Percentiles rank a stretch among this genome's conserved stretches.
Evolutionary conservation across 2,329 filamentous ascomycete genomes (phyloP).

Genomic region (Arthrobotrys conoides): DNA sequence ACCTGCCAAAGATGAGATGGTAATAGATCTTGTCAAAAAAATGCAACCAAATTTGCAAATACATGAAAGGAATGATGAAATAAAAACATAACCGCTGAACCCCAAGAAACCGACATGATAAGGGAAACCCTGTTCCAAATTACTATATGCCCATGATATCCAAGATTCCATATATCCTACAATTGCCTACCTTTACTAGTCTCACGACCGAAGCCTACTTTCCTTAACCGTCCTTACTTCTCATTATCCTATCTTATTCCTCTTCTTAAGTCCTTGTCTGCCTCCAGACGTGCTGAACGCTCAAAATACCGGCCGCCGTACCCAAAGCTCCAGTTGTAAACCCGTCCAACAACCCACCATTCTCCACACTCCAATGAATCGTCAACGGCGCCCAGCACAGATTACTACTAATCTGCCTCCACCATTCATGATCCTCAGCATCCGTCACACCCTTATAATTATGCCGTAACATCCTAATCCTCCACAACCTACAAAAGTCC

Average conservation of each 20-base stretch:
- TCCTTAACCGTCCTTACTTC: neutral
- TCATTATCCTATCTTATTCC: neutral
- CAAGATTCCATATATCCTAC: slow-evolving; percentile 41
- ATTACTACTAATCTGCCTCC: slow-evolving; percentile 78
- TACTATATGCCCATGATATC: slow-evolving; percentile 29
- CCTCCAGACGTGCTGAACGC: slow-evolving; percentile 69
- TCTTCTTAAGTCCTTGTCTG: slow-evolving; percentile 65
- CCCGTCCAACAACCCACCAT: slow-evolving; percentile 74
- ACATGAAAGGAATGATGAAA: slow-evolving; percentile 23
- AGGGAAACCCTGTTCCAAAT: slow-evolving; percentile 26
- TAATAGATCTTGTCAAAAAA: slow-evolving; percentile 3
- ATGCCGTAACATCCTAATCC: slow-evolving; percentile 64
- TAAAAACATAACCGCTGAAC: slow-evolving; percentile 44
- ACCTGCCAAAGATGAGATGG: slow-evolving; percentile 26
- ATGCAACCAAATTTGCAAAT: slow-evolving; percentile 18
- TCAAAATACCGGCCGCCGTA: slow-evolving; percentile 69
- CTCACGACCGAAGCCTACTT: neutral
- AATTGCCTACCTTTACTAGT: slow-evolving; percentile 3
- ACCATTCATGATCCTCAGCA: slow-evolving; percentile 73
- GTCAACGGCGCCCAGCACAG: slow-evolving; percentile 85
- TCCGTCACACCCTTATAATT: slow-evolving; percentile 63
- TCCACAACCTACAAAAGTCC: slow-evolving; percentile 78
- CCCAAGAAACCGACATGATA: slow-evolving; percentile 29
- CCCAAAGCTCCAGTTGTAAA: slow-evolving; percentile 74
- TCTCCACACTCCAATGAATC: slow-evolving; percentile 81